Evolutionary conservation across 768 basidiomycete species (phyloP).

Genomic region (Ramaria sp.): DNA sequence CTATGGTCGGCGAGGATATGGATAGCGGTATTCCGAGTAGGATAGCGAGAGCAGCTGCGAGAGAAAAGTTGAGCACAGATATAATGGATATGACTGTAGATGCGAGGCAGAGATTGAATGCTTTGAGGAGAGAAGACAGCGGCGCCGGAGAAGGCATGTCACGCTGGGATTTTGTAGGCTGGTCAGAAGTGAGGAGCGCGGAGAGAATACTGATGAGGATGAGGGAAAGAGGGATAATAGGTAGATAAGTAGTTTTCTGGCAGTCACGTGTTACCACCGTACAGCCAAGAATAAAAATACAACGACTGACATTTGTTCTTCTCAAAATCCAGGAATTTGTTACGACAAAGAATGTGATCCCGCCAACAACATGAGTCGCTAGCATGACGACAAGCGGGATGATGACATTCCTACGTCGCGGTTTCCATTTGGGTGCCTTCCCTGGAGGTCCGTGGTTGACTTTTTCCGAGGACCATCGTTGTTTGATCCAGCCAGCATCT

Average conservation of each 20-base stretch:
- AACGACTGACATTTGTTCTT: not conserved
- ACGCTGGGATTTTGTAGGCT: not conserved
- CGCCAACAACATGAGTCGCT: constrained; percentile 46
- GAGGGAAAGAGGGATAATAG: not conserved
- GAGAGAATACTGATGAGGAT: constrained; percentile 7
- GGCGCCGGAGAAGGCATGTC: constrained; percentile 15
- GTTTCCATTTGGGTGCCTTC: constrained; percentile 27
- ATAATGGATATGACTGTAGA: constrained; percentile 81
- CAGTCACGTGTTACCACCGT: not conserved
- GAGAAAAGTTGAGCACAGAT: constrained; percentile 87
- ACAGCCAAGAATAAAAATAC: not conserved
- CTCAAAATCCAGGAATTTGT: constrained; percentile 35
- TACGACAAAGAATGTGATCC: constrained; percentile 37
- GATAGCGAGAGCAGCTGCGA: constrained; percentile 63
- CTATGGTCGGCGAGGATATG: constrained; percentile 19
- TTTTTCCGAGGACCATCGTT: not conserved
- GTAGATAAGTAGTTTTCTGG: constrained; percentile 2
- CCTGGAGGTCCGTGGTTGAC: not conserved
- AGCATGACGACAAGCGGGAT: constrained; percentile 42
- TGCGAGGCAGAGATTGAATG: constrained; percentile 70
- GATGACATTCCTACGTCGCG: constrained; percentile 44
- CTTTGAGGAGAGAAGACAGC: constrained; percentile 45
- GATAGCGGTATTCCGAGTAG: constrained; percentile 56
- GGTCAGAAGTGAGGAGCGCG: constrained; percentile 6
- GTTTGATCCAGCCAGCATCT: constrained; percentile 42